Conservation (phyloP, 805 yeast genomes). For the Hanseniaspora jakobsenii region DNA sequence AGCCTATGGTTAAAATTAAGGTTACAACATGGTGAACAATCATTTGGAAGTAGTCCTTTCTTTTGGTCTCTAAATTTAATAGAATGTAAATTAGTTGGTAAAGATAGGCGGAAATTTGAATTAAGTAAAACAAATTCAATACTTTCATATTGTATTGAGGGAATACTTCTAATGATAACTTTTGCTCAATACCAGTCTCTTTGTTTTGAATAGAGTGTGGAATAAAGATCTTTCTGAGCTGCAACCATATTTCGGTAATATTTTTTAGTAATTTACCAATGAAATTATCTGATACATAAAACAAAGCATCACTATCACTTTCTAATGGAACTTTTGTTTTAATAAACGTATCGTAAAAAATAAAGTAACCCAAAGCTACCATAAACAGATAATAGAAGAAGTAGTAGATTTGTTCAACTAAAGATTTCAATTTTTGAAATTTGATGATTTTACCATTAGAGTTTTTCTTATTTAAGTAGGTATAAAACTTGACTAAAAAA, state of each 20-base stretch:
- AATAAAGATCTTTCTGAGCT: conserved; percentile 9
- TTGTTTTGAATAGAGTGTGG: conserved; percentile 2
- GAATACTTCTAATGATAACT: background rate
- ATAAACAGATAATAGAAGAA: conserved; percentile 1
- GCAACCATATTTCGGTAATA: background rate
- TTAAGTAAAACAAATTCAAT: conserved; percentile 57
- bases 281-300: no score
- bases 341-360: conserved; percentile 10
- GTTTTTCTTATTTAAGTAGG: background rate
- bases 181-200: background rate
- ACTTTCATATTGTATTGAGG: background rate
- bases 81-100: conserved; percentile 54
- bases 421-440: conserved; percentile 9
- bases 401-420: conserved; percentile 14
- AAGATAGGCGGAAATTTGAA: conserved; percentile 66
- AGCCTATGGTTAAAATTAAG: conserved; percentile 50
- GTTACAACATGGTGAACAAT: conserved; percentile 80
- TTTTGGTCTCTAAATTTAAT: conserved; percentile 59
- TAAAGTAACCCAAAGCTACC: conserved; percentile 4
- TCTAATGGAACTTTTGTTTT: no score
- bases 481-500: background rate
- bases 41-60: conserved; percentile 83
- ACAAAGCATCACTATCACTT: no score
- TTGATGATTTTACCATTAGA: conserved; percentile 1
- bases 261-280: no score